phyloP scores from a whole-genome alignment of 1,284 basidiomycete species.

The Moesziomyces sp. region DNA sequence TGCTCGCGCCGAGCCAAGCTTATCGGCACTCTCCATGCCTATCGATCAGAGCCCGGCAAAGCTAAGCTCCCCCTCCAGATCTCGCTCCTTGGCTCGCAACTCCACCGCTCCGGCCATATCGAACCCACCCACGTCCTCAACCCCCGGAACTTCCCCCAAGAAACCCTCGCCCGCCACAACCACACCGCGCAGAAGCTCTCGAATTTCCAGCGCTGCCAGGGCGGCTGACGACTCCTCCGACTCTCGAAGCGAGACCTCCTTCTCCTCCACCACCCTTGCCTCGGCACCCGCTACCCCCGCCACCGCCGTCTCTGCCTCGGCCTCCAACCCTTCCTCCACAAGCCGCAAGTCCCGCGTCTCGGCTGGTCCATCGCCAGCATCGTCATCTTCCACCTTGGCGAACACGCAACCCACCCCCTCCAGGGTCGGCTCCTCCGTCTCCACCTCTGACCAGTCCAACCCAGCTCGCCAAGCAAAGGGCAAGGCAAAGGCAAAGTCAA shows the following conservation, averaged over 20 bases:
- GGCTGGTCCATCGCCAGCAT: constrained; percentile 25
- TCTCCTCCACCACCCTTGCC: constrained; percentile 7
- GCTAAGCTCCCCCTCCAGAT: constrained; percentile 38
- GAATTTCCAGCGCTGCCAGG: constrained; percentile 22
- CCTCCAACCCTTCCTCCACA: constrained; percentile 28
- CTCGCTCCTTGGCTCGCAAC: constrained; percentile 22
- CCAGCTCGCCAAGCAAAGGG: constrained; percentile 8
- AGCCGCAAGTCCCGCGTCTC: constrained; percentile 25
- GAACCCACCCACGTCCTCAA: neutral
- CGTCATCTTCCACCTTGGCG: constrained; percentile 37
- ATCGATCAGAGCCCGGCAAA: constrained; percentile 31
- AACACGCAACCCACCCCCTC: constrained; percentile 32
- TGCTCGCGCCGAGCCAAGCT: neutral
- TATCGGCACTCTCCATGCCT: constrained; percentile 34
- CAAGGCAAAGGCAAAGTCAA: constrained; percentile 23
- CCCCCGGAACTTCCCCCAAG: neutral
- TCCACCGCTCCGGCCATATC: constrained; percentile 1
- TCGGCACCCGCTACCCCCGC: constrained; percentile 37
- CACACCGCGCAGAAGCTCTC: constrained; percentile 21
- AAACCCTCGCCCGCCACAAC: constrained; percentile 4
- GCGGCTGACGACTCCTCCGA: constrained; percentile 32
- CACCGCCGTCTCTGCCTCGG: constrained; percentile 19
- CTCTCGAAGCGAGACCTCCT: constrained; percentile 26
- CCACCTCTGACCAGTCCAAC: constrained; percentile 12
- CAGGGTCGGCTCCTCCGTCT: constrained; percentile 26